Evolutionary conservation across 2,329 filamentous ascomycete genomes (phyloP).

Genomic region (Exophiala viscosa): DNA sequence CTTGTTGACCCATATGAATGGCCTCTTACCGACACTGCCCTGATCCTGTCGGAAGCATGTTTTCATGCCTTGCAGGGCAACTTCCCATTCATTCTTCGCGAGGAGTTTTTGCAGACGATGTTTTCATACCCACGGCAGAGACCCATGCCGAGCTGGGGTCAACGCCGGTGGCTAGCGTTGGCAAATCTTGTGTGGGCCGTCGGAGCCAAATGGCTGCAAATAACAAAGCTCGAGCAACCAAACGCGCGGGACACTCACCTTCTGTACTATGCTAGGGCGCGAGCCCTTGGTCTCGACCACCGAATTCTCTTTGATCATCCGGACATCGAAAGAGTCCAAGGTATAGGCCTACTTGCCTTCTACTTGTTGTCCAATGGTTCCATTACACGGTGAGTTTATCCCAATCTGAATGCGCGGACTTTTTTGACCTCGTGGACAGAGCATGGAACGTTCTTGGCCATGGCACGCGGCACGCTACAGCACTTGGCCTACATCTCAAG

Average conservation of each 20-base stretch:
- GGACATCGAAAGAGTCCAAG: conserved; percentile 28
- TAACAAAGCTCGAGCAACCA: conserved; percentile 10
- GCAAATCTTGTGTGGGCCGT: conserved; percentile 23
- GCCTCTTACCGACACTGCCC: conserved; percentile 8
- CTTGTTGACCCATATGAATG: conserved; percentile 15
- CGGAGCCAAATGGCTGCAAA: conserved; percentile 17
- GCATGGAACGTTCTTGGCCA: conserved; percentile 31
- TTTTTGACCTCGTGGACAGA: conserved; percentile 13
- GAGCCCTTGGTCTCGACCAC: conserved; percentile 27
- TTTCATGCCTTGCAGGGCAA: conserved; percentile 22
- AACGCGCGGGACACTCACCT: conserved; percentile 20
- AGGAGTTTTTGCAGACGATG: conserved; percentile 15
- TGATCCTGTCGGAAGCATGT: conserved; percentile 21
- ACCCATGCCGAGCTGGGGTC: conserved; percentile 10
- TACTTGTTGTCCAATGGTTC: conserved; percentile 27
- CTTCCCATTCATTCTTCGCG: conserved; percentile 16
- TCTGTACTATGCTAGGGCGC: conserved; percentile 29
- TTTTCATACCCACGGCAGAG: not conserved
- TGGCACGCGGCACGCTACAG: conserved; percentile 29
- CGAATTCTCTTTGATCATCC: conserved; percentile 28
- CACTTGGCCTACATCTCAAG: conserved; percentile 30
- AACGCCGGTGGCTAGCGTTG: conserved; percentile 21
- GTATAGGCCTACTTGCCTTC: conserved; percentile 22
- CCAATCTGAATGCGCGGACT: not conserved
- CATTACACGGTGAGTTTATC: conserved; percentile 27